phyloP scores from a whole-genome alignment of 805 yeast species.

The Candida endomychidarum region DNA sequence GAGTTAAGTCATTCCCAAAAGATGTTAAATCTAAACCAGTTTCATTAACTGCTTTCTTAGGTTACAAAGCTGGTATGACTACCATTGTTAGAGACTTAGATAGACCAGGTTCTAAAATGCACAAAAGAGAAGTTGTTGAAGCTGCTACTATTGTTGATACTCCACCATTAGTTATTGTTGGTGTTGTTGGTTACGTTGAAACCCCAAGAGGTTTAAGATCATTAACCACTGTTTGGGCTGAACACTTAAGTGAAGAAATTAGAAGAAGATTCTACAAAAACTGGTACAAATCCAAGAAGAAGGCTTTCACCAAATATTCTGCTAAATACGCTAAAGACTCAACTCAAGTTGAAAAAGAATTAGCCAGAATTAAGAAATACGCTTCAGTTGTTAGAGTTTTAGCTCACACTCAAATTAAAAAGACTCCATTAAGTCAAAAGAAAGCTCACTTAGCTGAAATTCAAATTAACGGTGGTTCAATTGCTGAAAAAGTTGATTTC shows the following conservation, averaged over 20 bases:
- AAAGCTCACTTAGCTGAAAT: constrained; percentile 99
- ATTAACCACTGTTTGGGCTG: constrained; percentile 99
- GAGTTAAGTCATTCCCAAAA: constrained; percentile 97
- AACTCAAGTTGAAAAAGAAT: constrained; percentile 87
- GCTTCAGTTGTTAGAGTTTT: constrained; percentile 97
- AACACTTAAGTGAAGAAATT: constrained; percentile 98
- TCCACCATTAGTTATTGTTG: constrained; percentile 98
- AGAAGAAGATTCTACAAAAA: constrained; percentile 99
- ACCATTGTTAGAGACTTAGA: constrained; percentile 99
- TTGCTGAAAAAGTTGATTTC: constrained; percentile 97
- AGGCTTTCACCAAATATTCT: constrained; percentile 99
- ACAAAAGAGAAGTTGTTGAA: constrained; percentile 99
- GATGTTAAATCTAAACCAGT: constrained; percentile 20
- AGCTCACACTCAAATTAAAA: constrained; percentile 99
- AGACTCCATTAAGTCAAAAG: constrained; percentile 99
- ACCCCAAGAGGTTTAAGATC: constrained; percentile 99
- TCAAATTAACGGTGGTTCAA: constrained; percentile 99
- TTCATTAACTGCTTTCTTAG: constrained; percentile 91
- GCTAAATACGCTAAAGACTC: constrained; percentile 94
- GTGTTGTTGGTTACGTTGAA: constrained; percentile 99
- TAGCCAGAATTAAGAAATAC: constrained; percentile 98
- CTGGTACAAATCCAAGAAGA: constrained; percentile 99
- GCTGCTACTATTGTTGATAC: constrained; percentile 99
- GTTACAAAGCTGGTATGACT: constrained; percentile 99
- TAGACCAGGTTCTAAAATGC: constrained; percentile 99